A percentile compares a stretch with the other conserved stretches of the same genome.
Evolutionary conservation across 208 protist species (phyloP).

Genomic region (Acanthamoeba rhysodes): DNA sequence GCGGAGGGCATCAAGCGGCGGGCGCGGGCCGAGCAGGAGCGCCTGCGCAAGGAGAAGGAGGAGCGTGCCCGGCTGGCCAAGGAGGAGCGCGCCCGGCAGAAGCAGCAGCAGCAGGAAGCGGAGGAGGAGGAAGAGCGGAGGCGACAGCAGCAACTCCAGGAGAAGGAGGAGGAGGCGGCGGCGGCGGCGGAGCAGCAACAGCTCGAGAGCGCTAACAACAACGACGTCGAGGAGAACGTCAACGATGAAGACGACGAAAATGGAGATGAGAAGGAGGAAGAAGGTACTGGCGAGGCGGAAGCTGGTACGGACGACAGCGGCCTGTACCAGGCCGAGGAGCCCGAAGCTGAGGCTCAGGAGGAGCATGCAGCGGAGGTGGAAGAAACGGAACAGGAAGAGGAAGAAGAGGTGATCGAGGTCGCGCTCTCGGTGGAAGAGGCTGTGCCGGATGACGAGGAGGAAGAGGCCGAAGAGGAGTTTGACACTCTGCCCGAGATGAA

Average conservation of each 20-base stretch:
- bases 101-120: neutral
- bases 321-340: neutral
- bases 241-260: neutral
- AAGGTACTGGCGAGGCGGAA: too few relatives aligned
- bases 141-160: neutral
- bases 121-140: neutral
- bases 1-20: constrained; percentile 8
- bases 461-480: neutral
- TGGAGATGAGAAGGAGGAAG: neutral
- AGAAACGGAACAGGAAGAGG: neutral
- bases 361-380: neutral
- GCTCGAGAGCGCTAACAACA: neutral
- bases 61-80: neutral
- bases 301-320: neutral
- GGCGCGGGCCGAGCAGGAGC: constrained; percentile 17
- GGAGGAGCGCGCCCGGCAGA: neutral
- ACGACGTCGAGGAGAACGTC: too few relatives aligned
- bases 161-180: neutral
- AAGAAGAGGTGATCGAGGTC: neutral
- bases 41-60: constrained; percentile 5
- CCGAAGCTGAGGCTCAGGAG: neutral
- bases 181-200: neutral
- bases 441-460: neutral
- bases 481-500: too few relatives aligned
- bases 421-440: neutral